A percentile compares a stretch with the other conserved stretches of the same genome.
Evolutionary conservation across 306 rosid genomes (phyloP).

Genomic region (Casuarina cunninghamiana): DNA sequence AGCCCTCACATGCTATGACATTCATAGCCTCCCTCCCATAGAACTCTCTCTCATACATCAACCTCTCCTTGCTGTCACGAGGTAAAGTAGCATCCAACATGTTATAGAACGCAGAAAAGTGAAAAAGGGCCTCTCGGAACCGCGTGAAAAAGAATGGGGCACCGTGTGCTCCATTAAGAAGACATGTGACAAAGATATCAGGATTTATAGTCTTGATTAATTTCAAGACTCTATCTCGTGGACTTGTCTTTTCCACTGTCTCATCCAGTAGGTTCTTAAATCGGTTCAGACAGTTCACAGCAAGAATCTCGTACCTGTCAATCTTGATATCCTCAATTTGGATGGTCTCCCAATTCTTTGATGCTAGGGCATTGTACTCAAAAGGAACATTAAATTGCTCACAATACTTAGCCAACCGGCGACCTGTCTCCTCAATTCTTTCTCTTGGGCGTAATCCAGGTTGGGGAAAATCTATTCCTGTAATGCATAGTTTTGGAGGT

Average conservation of each 20-base stretch:
- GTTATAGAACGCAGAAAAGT: neutral
- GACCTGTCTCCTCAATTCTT: constrained; percentile 74
- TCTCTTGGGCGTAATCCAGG: constrained; percentile 80
- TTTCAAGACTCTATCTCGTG: neutral
- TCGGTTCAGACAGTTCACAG: neutral
- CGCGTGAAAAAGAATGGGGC: neutral
- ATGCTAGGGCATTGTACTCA: constrained; percentile 44
- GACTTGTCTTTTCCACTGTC: constrained; percentile 2
- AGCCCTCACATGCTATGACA: neutral
- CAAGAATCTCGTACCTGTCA: constrained; percentile 3
- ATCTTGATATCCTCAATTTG: constrained; percentile 7
- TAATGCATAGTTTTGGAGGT: constrained; percentile 46
- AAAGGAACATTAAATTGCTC: constrained; percentile 69
- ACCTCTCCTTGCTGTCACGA: neutral
- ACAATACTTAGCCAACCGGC: constrained; percentile 66
- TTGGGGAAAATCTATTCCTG: constrained; percentile 82
- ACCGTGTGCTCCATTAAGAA: neutral
- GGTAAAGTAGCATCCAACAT: neutral
- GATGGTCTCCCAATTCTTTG: constrained; percentile 6
- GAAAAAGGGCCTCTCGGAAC: constrained; percentile 9
- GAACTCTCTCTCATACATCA: constrained; percentile 1
- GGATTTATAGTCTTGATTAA: constrained; percentile 6
- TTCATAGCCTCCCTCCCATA: constrained; percentile 5
- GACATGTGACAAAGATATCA: neutral
- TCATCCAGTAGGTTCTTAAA: neutral